A percentile compares a stretch with the other conserved stretches of the same genome.
Evolutionary conservation across 768 basidiomycete species (phyloP).

Genomic region (Hypsizygus marmoreus): DNA sequence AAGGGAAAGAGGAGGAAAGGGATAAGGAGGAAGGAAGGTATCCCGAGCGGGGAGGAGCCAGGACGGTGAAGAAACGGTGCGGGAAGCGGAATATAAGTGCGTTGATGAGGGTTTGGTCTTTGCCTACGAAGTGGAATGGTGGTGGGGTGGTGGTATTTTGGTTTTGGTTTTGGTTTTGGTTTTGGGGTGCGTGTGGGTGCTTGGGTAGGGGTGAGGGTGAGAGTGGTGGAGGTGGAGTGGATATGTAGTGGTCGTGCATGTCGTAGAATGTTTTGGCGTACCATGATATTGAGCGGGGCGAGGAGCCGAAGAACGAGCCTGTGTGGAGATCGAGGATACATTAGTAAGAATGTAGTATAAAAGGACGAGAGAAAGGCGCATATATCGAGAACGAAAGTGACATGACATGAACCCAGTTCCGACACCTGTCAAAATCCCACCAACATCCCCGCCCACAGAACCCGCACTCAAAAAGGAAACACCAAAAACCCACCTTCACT

Average conservation of each 20-base stretch:
- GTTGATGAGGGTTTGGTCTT: slow-evolving; percentile 59
- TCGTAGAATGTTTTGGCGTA: slow-evolving; percentile 47
- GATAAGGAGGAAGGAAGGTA: slow-evolving; percentile 17
- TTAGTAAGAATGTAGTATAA: not conserved
- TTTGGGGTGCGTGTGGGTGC: slow-evolving; percentile 12
- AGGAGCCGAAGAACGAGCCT: slow-evolving; percentile 65
- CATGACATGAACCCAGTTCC: no score
- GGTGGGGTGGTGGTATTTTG: not conserved
- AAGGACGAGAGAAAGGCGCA: not conserved
- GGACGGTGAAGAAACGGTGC: slow-evolving; percentile 42
- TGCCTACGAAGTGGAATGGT: slow-evolving; percentile 48
- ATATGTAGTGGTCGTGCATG: slow-evolving; percentile 53
- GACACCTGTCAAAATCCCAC: no score
- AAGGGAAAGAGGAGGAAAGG: not conserved
- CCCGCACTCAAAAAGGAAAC: not conserved
- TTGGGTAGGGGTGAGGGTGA: slow-evolving; percentile 44
- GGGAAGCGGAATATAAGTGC: slow-evolving; percentile 47
- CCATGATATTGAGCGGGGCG: slow-evolving; percentile 45
- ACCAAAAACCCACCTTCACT: slow-evolving; percentile 45
- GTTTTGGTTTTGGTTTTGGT: not conserved
- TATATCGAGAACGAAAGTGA: not conserved
- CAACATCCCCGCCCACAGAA: no score
- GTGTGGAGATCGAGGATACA: not conserved
- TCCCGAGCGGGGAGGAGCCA: slow-evolving; percentile 18
- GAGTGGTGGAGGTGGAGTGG: slow-evolving; percentile 23